Conservation (phyloP, 2,329 filamentous ascomycete species). For the Podosphaera fusca region DNA sequence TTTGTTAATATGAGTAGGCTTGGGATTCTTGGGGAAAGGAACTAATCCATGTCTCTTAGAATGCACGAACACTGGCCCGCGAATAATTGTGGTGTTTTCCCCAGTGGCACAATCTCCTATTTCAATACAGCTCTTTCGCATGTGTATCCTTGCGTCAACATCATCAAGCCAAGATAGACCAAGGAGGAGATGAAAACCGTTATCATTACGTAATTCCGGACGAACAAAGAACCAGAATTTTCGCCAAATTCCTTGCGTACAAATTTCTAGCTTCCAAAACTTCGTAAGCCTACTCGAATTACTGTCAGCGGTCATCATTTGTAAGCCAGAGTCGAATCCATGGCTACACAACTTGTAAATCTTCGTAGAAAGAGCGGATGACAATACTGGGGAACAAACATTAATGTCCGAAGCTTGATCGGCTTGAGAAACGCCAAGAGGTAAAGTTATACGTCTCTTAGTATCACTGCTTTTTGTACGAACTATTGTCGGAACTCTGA, state of each 20-base stretch:
- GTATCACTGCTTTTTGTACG: background rate
- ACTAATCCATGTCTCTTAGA: background rate
- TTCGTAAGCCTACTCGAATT: background rate
- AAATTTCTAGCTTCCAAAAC: background rate
- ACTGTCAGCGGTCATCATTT: background rate
- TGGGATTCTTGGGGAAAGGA: background rate
- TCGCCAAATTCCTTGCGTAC: background rate
- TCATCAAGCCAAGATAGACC: background rate
- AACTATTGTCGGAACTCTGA: background rate
- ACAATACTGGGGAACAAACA: background rate
- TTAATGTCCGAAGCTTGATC: slow-evolving; percentile 1
- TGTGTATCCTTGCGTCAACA: background rate
- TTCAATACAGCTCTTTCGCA: background rate
- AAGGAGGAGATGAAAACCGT: background rate
- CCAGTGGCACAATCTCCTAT: background rate
- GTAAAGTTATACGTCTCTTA: background rate
- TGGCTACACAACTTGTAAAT: background rate
- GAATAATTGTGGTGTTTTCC: background rate
- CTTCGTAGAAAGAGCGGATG: background rate
- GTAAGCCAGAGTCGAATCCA: background rate
- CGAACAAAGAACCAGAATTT: background rate
- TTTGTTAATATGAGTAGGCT: too few species aligned
- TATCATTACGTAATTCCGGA: background rate
- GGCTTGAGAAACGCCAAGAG: background rate
- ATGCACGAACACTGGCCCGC: background rate